These are phyloP conservation scores for Ephemerocybe angulata DNA, from an alignment of 768 basidiomycete genomes.

Conservation along the genomic window DNA sequence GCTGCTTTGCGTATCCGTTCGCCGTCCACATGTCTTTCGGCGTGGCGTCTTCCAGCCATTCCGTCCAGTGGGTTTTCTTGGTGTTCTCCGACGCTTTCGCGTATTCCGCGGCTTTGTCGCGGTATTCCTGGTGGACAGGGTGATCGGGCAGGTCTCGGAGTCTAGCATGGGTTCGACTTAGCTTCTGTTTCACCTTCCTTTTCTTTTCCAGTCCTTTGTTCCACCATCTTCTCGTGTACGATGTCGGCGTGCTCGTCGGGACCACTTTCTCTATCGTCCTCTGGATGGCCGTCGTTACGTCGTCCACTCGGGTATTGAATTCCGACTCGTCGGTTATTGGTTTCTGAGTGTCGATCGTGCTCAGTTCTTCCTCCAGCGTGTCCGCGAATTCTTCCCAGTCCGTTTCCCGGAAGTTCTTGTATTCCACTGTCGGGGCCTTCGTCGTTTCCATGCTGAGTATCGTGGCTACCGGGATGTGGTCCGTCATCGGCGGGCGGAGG, in stretches of 20 bases:
- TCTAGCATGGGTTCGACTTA: conserved; percentile 9
- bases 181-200: conserved; percentile 13
- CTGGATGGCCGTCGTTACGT: conserved; percentile 11
- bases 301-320: neutral
- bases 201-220: conserved; percentile 20
- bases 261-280: conserved; percentile 7
- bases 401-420: conserved; percentile 16
- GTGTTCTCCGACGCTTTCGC: too few species aligned
- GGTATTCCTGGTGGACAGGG: conserved; percentile 23
- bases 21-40: too few species aligned
- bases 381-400: conserved; percentile 19
- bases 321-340: neutral
- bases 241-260: neutral
- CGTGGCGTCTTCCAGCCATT: too few species aligned
- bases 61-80: too few species aligned
- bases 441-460: conserved; percentile 20
- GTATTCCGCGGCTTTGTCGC: too few species aligned
- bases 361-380: conserved; percentile 12
- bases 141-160: conserved; percentile 15
- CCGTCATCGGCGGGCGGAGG: too few species aligned
- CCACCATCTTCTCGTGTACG: conserved; percentile 20
- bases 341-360: neutral
- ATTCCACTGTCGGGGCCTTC: neutral
- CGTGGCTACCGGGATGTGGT: conserved; percentile 40
- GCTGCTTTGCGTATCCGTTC: too few species aligned